Percentiles rank a stretch among this genome's conserved stretches.
phyloP scores from a whole-genome alignment of 345 rosid genomes.

The Trapa incisa region DNA sequence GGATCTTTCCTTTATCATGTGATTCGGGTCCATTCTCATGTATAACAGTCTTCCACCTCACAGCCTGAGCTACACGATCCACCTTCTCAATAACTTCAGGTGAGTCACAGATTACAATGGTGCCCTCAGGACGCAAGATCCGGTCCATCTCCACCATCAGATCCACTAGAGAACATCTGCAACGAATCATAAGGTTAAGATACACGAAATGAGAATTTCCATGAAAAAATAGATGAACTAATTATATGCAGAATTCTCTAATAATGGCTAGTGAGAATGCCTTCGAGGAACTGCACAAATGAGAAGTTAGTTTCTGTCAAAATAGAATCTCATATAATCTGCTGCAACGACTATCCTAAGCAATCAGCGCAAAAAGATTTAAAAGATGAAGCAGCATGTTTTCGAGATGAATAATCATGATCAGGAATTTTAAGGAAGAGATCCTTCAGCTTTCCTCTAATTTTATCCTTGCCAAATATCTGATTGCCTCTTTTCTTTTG shows the following conservation, averaged over 20 bases:
- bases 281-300: too few relatives aligned
- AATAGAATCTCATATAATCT: not conserved
- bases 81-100: slow-evolving; percentile 79
- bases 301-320: not conserved
- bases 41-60: slow-evolving; percentile 53
- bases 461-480: not conserved
- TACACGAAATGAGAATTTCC: not conserved
- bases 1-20: slow-evolving; percentile 52
- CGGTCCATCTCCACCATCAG: slow-evolving; percentile 91
- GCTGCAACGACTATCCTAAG: not conserved
- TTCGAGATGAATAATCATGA: not conserved
- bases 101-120: slow-evolving; percentile 59
- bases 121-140: slow-evolving; percentile 79
- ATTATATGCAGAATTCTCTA: too few relatives aligned
- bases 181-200: not conserved
- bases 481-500: not conserved
- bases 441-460: not conserved
- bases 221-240: too few relatives aligned
- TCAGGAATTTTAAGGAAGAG: not conserved
- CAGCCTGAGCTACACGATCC: slow-evolving; percentile 48
- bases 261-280: too few relatives aligned
- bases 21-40: slow-evolving; percentile 70
- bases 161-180: slow-evolving; percentile 85
- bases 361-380: not conserved
- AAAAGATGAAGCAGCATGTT: not conserved